Evolutionary conservation across 2,329 filamentous ascomycete species (phyloP).

Genomic region (Cladosporium sp.): DNA sequence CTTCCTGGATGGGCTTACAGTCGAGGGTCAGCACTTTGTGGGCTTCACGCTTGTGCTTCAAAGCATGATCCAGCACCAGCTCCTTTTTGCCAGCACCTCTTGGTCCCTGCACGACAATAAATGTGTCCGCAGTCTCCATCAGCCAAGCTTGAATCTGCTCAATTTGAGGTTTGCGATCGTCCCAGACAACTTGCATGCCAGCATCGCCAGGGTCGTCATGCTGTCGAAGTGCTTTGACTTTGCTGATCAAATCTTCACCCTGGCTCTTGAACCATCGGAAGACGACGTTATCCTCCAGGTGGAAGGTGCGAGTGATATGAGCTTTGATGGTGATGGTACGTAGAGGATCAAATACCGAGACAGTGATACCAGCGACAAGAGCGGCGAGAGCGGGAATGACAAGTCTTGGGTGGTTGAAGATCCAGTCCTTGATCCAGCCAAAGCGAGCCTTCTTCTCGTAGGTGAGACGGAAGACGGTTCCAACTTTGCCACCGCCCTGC

Average conservation of each 20-base stretch:
- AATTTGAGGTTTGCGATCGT: constrained; percentile 79
- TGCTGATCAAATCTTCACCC: constrained; percentile 60
- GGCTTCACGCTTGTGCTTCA: constrained; percentile 60
- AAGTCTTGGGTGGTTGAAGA: constrained; percentile 81
- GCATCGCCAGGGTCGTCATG: constrained; percentile 57
- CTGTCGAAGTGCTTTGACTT: constrained; percentile 47
- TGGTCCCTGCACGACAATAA: constrained; percentile 90
- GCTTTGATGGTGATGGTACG: constrained; percentile 88
- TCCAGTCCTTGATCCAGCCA: constrained; percentile 83
- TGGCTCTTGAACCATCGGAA: constrained; percentile 81
- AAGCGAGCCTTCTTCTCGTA: constrained; percentile 79
- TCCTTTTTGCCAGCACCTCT: constrained; percentile 89
- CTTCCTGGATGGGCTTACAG: constrained; percentile 90
- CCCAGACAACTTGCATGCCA: constrained; percentile 79
- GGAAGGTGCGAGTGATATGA: constrained; percentile 77
- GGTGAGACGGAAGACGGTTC: constrained; percentile 76
- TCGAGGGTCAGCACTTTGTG: constrained; percentile 82
- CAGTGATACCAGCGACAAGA: constrained; percentile 76
- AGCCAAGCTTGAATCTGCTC: constrained; percentile 82
- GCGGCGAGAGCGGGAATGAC: constrained; percentile 82
- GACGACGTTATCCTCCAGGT: constrained; percentile 69
- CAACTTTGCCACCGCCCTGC: constrained; percentile 70
- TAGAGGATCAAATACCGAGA: constrained; percentile 90
- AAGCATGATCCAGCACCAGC: constrained; percentile 78
- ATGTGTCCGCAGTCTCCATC: constrained; percentile 84